Base-by-base conservation (phyloP, 257 asterid species). In the Scutellaria minor region DNA sequence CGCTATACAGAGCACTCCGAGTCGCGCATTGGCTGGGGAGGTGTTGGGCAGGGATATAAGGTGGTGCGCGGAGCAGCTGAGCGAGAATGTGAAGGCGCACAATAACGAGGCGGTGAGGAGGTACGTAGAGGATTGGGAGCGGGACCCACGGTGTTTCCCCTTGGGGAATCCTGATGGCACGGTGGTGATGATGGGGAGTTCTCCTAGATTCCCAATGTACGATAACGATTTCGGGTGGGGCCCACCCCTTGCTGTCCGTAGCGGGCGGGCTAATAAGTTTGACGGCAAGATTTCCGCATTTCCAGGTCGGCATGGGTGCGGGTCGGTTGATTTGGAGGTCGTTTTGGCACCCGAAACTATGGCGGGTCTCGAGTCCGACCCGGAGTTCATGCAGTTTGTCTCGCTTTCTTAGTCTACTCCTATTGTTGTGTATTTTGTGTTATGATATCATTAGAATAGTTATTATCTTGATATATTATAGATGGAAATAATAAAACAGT, bases 1-100 rank as follows among this genome's bases (percentile, higher is more conserved):
- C 79, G 90, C 95, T 2, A 88, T 86, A n/a, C 95, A 88, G 82
- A 84, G 95, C 81, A 61, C 74, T n/a, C 87, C 90, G 4, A 88
- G 88, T 2, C 55, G 64, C 42, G 87, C 85, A 7, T 5, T 75
- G 37, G 88, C 87, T 2, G 84, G 89, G 0, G 86, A 85, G 5
- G 85, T 87, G 52, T 40, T 81, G 68, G 77, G 41, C 3, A 64
- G 53, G 5, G 82, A 74, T 39, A 24, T 85, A 2, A 76, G 61
- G 47, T 85, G 93, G 90, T 87, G 93, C 52, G 90, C 93, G 12
- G 81, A 78, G 85, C 79, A 80, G 72, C 72, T 87, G 62, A 85
- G 71, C 59, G 37, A 18, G 5, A 81, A 74, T 22, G 88, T 87
- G 80, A 31, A 10, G 82, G 91, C 83, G 41, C 87, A 85, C 79